Base-by-base conservation (phyloP, 2,329 filamentous ascomycete species). In the Didymella segeticola region DNA sequence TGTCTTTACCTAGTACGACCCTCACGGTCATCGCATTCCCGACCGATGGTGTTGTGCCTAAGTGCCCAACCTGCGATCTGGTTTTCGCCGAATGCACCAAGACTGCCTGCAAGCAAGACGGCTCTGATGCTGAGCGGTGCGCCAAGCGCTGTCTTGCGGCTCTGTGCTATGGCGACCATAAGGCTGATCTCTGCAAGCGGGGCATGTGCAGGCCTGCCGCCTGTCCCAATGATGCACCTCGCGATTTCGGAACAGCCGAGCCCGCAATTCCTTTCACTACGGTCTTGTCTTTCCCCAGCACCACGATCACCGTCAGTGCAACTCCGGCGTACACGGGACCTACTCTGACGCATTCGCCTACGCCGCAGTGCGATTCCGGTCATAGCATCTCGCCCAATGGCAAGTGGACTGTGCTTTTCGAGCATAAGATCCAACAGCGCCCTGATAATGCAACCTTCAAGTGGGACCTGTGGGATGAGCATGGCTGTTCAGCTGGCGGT, bases 391-490 rank as follows among this genome's bases (percentile, higher is more conserved):
- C 37, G 11, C 47, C 37, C 5, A 8, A 39, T 8, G 33, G 37
- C 33, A 45, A 47, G 22, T 59, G 53, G 53, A 48, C 38, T 2
- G 36, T 38, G 2, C 30, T 46, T 2, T 7, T 54, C 3, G 49
- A 56, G 17, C 54, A 54, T 9, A 39, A 49, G n/a, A 36, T 42
- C 11, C 46, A 45, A 15, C 22, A 36, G 3, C 6, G 9, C 1
- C 34, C 30, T 8, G 11, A 29, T 10, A 26, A 48, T 10, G 34
- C 43, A 2, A 25, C 26, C 8, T 12, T 60, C 8, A 38, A n/a
- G 4, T 60, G 53, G 53, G 39, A 23, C 10, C 19, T 60, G 9
- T 53, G 47, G 38, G 53, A 60, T n/a, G 33, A 47, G 19, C 22
- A 60, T 14, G 57, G 57, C 12, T 53, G 42, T 27, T 15, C 47